Conservation (phyloP, 768 basidiomycete genomes). For the Panaeolus cyanescens region DNA sequence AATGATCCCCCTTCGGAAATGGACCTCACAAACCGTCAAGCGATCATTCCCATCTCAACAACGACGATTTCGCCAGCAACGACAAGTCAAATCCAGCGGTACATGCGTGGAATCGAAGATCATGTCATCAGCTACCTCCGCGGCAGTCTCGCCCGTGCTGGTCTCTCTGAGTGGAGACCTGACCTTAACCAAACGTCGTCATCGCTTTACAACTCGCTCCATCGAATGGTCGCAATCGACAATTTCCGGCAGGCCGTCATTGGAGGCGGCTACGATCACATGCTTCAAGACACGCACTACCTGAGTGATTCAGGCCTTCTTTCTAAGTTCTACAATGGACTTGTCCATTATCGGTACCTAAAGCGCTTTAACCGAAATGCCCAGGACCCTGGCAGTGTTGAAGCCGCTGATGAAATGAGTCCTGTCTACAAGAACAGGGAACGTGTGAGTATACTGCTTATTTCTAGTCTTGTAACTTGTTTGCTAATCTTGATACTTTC, state of each 20-base stretch:
- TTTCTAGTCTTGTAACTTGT: too few species aligned
- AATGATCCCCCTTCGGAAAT: too few species aligned
- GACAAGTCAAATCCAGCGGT: too few species aligned
- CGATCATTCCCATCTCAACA: too few species aligned
- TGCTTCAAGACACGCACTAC: neutral
- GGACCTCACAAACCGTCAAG: too few species aligned
- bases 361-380: conserved; percentile 6
- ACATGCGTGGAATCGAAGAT: too few species aligned
- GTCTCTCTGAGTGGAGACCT: conserved; percentile 1
- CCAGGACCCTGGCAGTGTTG: conserved; percentile 10
- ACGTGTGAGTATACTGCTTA: too few species aligned
- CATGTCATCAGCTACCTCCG: conserved; percentile 6
- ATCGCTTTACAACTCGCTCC: conserved; percentile 2
- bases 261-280: neutral
- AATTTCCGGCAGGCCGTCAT: conserved; percentile 5
- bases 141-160: conserved; percentile 3
- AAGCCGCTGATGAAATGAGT: neutral
- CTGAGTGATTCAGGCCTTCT: conserved; percentile 5
- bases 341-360: conserved; percentile 12
- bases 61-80: too few species aligned
- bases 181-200: conserved; percentile 5
- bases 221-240: conserved; percentile 5
- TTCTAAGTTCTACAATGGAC: conserved; percentile 13
- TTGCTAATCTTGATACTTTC: conserved; percentile 1
- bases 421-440: conserved; percentile 10